Conservation (phyloP, 306 rosid genomes). For the Cucurbita pepo region DNA sequence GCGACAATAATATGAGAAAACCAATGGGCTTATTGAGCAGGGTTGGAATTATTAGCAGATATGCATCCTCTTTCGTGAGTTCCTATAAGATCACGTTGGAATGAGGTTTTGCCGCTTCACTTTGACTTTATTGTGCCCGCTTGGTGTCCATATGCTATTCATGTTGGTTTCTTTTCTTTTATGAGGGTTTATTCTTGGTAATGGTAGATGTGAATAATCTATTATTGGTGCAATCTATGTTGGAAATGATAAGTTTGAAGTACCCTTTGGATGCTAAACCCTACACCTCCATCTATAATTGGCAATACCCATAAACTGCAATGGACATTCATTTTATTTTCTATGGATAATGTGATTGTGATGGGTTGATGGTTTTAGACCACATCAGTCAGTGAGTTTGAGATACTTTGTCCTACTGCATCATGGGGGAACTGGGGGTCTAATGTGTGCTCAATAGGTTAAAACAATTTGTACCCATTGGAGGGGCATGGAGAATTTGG, state of each 20-base stretch:
- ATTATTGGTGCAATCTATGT: background rate
- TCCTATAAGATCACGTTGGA: background rate
- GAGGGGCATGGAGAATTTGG: background rate
- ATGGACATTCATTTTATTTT: background rate
- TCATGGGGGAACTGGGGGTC: background rate
- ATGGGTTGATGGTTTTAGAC: background rate
- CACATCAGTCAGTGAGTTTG: background rate
- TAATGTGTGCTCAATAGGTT: background rate
- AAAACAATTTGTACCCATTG: background rate
- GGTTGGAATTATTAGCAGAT: background rate
- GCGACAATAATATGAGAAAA: background rate
- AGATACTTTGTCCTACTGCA: background rate
- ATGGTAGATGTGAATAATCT: background rate
- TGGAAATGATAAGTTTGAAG: background rate
- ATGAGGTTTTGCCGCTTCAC: background rate
- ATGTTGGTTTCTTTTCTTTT: background rate
- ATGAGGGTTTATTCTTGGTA: background rate
- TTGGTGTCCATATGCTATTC: background rate
- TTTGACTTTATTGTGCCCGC: background rate
- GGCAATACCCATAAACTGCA: background rate
- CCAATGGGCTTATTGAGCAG: background rate
- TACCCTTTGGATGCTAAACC: background rate
- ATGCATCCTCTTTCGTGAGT: background rate
- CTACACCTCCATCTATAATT: background rate
- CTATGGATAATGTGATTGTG: background rate